A percentile compares a stretch with the other conserved stretches of the same genome.
Evolutionary conservation across 306 rosid genomes (phyloP).

Genomic region (Cucumis sativus): DNA sequence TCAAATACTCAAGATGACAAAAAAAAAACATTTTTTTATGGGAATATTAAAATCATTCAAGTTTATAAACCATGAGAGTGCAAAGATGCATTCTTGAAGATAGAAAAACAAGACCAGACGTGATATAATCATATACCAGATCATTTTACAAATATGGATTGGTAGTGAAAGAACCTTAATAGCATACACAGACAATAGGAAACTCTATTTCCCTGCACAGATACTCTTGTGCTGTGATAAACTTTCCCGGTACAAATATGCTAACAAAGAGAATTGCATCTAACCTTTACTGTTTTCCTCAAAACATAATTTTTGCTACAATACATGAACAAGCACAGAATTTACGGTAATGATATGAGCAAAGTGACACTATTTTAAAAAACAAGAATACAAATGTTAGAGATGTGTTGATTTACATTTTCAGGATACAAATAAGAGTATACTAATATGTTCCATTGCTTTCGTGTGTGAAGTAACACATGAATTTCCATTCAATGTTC

Average conservation of each 20-base stretch:
- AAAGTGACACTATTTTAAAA: not conserved
- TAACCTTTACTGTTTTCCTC: not conserved
- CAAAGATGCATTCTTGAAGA: not conserved
- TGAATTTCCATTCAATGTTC: not conserved
- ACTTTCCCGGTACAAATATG: not conserved
- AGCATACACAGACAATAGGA: not conserved
- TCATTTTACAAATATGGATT: not conserved
- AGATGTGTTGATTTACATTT: not conserved
- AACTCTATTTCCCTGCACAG: not conserved
- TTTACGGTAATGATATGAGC: not conserved
- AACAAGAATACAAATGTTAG: not conserved
- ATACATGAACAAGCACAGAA: not conserved
- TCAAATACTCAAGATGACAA: not conserved
- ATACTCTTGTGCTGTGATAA: not conserved
- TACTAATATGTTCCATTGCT: not conserved
- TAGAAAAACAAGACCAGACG: not conserved
- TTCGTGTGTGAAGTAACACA: not conserved
- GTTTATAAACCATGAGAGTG: not conserved
- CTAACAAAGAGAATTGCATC: not conserved
- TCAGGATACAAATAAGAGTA: not conserved
- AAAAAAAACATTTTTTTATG: not conserved
- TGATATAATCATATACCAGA: not conserved
- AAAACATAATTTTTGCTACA: not conserved
- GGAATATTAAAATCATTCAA: not conserved
- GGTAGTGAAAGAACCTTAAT: not conserved